Percentiles rank a stretch among this genome's conserved stretches.
phyloP scores from a whole-genome alignment of 257 asterid genomes.

The Apocynum venetum region DNA sequence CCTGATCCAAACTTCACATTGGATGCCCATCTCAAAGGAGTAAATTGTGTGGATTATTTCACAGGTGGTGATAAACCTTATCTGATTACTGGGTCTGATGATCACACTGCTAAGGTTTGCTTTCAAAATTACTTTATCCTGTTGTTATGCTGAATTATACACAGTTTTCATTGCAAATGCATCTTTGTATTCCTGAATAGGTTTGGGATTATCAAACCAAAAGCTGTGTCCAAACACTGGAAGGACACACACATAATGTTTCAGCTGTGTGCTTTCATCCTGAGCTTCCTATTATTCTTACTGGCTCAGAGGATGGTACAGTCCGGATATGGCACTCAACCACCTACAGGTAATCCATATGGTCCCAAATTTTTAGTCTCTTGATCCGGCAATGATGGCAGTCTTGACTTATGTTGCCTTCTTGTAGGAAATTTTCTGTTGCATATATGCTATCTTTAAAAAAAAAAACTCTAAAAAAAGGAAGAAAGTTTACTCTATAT shows the following conservation, averaged over 20 bases:
- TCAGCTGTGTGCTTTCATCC: conserved; percentile 99
- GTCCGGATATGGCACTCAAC: conserved; percentile 99
- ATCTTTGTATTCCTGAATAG: conserved; percentile 38
- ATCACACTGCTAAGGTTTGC: conserved; percentile 95
- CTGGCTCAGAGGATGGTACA: conserved; percentile 99
- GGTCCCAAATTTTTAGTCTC: conserved; percentile 16
- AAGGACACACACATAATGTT: conserved; percentile 98
- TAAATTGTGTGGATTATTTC: conserved; percentile 94
- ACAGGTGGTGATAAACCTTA: conserved; percentile 98
- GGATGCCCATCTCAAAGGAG: conserved; percentile 96
- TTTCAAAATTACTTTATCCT: conserved; percentile 14
- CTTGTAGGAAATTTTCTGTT: background rate
- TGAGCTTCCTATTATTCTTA: conserved; percentile 93
- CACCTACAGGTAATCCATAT: conserved; percentile 65
- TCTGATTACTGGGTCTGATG: conserved; percentile 95
- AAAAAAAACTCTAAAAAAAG: too few species aligned
- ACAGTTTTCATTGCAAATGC: conserved; percentile 10
- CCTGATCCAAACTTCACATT: conserved; percentile 98
- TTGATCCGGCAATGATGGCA: background rate
- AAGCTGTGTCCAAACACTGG: conserved; percentile 98
- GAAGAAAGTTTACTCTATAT: too few species aligned
- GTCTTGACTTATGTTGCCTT: background rate
- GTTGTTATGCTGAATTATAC: conserved; percentile 16
- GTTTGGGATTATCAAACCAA: conserved; percentile 99
- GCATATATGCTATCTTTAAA: background rate